phyloP scores from a whole-genome alignment of 306 rosid genomes.

The Biancaea sappan region DNA sequence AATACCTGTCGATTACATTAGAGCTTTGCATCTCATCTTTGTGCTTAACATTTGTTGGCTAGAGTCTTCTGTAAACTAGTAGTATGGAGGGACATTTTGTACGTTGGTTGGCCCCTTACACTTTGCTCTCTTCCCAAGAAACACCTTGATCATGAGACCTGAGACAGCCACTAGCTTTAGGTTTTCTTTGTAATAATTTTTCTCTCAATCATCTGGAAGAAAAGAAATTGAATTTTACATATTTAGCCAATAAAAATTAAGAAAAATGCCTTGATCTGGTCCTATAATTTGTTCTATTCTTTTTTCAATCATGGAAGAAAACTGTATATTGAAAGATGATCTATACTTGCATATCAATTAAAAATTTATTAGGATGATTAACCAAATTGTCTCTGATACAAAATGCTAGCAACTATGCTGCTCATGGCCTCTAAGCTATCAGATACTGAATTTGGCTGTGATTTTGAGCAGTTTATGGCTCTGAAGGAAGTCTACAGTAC shows the following conservation, averaged over 20 bases:
- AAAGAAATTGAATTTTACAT: slow-evolving; percentile 15
- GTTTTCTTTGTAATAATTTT: background rate
- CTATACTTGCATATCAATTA: background rate
- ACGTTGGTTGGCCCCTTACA: background rate
- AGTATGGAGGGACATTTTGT: background rate
- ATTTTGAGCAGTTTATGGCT: background rate
- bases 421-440: background rate
- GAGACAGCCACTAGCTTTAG: slow-evolving; percentile 6
- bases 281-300: background rate
- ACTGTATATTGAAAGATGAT: background rate
- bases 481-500: background rate
- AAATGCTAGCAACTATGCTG: background rate
- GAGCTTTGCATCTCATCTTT: background rate
- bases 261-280: background rate
- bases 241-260: background rate
- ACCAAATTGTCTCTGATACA: background rate
- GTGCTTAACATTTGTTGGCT: slow-evolving; percentile 3
- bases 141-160: slow-evolving; percentile 14
- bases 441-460: background rate
- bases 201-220: slow-evolving; percentile 14
- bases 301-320: background rate
- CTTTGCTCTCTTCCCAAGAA: slow-evolving; percentile 3
- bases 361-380: background rate
- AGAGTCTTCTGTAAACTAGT: slow-evolving; percentile 6
- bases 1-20: background rate